Evolutionary conservation across 2,329 filamentous ascomycete genomes (phyloP), one percentile per base, ranked within the genome.

Genomic region (Cladophialophora bantiana): DNA sequence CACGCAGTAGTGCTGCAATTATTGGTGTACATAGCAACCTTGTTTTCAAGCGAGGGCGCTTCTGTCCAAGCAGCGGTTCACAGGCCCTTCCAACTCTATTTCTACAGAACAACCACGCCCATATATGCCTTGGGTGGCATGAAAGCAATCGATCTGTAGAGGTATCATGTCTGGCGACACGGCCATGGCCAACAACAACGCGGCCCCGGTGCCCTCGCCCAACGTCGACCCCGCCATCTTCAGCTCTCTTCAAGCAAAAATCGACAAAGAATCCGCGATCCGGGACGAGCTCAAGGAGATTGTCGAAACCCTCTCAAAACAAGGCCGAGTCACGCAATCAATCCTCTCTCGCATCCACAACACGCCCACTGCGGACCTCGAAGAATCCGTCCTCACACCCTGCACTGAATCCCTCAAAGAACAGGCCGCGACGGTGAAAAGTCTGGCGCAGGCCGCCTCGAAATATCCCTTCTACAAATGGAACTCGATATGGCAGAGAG

Each of bases 391-490:
- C 38, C 84, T 97, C 52, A 82, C 85, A 10, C 86, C 91, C 71
- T 89, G 92, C 1, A 86, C 93, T 67, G 80, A 82, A 68, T 86
- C 87, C 65, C 91, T 98, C 76, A 82, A 86, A 70, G 86, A 90
- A 40, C 88, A 96, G 77, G 85, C 91, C 64, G 83, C 87, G 56
- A 90, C 89, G 53, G 85, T 97, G 54, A 81, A 83, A 65, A 88
- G 89, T 72, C 86, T 99, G 53, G 86, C 88, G 68, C 80, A 84
- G 62, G 86, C 92, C 62, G 93, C 94, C 1, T 94, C 93, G 32
- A 86, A 91, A 77, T 90, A 96, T 75, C 94, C 95, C 0, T 99
- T 98, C 84, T 99, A 98, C 88, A 97, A 97, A 86, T 97, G 96
- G 83, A 97, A 97, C 79, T 83, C 84, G 64, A 88, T 93, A 77